Percentiles rank a stretch among this genome's conserved stretches.
Evolutionary conservation across 495 filamentous ascomycete species (phyloP).

Genomic region (Lophiotrema nucula): DNA sequence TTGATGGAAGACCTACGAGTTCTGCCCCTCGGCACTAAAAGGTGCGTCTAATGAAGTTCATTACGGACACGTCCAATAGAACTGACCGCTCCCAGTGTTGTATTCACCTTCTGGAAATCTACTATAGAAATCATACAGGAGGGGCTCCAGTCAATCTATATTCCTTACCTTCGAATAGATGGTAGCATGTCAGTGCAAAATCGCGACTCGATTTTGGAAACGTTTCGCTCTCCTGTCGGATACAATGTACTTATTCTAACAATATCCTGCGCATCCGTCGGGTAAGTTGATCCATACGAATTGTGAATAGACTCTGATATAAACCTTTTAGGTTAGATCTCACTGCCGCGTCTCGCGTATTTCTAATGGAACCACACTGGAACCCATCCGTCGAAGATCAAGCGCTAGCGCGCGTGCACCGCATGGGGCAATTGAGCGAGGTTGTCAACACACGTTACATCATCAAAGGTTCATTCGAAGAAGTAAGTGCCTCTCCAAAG

Average conservation of each 20-base stretch:
- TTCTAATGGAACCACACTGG: slow-evolving; percentile 8
- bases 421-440: neutral
- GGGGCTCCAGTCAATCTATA: neutral
- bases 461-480: neutral
- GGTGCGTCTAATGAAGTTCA: neutral
- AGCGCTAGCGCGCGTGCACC: slow-evolving; percentile 2
- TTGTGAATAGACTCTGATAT: neutral
- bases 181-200: neutral
- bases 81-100: neutral
- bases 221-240: neutral
- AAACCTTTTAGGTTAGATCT: neutral
- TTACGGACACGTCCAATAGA: neutral
- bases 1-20: slow-evolving; percentile 4
- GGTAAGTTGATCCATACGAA: slow-evolving; percentile 1
- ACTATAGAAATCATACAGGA: neutral
- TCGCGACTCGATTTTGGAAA: neutral
- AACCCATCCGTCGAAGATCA: slow-evolving; percentile 11
- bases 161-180: neutral
- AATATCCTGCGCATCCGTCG: neutral
- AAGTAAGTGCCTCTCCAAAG: neutral
- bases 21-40: slow-evolving; percentile 4
- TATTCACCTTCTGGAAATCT: slow-evolving; percentile 2
- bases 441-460: neutral
- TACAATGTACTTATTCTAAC: neutral
- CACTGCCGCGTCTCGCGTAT: slow-evolving; percentile 1